Conservation (phyloP, 305 asterid species). For the Euphrasia arctica region DNA sequence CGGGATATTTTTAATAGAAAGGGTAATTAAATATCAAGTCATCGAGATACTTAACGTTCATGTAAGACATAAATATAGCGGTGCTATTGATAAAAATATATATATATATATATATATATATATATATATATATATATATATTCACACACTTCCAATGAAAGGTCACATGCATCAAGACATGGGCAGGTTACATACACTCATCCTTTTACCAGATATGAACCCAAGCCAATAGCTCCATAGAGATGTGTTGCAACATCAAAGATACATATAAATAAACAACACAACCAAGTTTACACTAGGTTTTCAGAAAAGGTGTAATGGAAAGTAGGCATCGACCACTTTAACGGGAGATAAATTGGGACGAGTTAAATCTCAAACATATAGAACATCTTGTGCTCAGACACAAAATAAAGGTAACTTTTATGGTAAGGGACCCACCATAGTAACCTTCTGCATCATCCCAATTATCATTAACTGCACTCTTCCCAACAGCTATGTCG, state of each 20-base stretch:
- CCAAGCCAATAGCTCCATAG: too few relatives aligned
- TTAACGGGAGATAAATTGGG: constrained; percentile 16
- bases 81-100: neutral
- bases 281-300: constrained; percentile 1
- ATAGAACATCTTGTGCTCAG: constrained; percentile 11
- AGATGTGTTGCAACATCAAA: neutral
- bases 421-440: constrained; percentile 45
- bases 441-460: constrained; percentile 99
- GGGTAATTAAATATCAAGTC: neutral
- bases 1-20: constrained; percentile 7
- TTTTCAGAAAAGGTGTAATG: constrained; percentile 8
- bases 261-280: constrained; percentile 6
- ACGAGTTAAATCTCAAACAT: constrained; percentile 14
- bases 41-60: too few relatives aligned
- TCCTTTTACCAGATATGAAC: neutral
- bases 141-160: neutral
- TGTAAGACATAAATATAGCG: too few relatives aligned
- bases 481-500: constrained; percentile 64
- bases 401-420: constrained; percentile 13
- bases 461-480: constrained; percentile 94
- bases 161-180: constrained; percentile 5
- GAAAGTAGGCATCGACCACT: neutral
- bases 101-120: neutral
- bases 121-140: too few relatives aligned
- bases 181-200: neutral